Evolutionary conservation across 495 filamentous ascomycete species (phyloP), one percentile per base, ranked within the genome.

Genomic region (Bombardia bombarda): DNA sequence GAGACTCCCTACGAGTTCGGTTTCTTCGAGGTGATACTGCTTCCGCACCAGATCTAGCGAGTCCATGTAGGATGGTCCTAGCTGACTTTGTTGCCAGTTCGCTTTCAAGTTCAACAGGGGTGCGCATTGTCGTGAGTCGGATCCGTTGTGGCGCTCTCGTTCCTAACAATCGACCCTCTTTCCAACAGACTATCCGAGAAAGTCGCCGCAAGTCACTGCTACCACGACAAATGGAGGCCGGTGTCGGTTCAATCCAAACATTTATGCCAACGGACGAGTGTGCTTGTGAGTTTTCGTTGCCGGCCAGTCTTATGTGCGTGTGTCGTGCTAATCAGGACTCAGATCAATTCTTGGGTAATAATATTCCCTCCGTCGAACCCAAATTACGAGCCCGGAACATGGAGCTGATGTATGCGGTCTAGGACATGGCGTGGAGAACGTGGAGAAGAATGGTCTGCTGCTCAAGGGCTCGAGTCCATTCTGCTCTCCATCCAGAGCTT

Each of bases 1-100:
- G 90, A 90, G 41, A 94, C 92, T 0, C 90, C 92, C 0, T 98
- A 98, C 60, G 88, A 96, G 53, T 93, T 94, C 56, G 92, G 90
- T 3, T 96, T 95, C 72, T 98, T 95, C 55, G 86, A 95, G 78
- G 87, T 90, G 53, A 45, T 31, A 16, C 7, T 24, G 26, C 9
- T 31, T 9, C 36, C 6, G 4, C 25, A 16, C 23, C 17, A 23
- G 7, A 23, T 18, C n/a, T 12, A 3, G 19, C 3, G 14, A 23
- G 3, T 30, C 26, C 7, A 20, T 16, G 3, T 7, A 38, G 28
- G 1, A 13, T 6, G 12, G 4, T 19, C 25, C 36, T 40, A 14
- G 46, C 61, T 69, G 45, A 67, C 36, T 30, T 16, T 12, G 9
- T 39, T 23, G 13, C 45, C 22, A 85, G 80, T 86, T 86, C 52